Base-by-base conservation (phyloP, 2,329 filamentous ascomycete genomes). In the Arthroderma uncinatum region DNA sequence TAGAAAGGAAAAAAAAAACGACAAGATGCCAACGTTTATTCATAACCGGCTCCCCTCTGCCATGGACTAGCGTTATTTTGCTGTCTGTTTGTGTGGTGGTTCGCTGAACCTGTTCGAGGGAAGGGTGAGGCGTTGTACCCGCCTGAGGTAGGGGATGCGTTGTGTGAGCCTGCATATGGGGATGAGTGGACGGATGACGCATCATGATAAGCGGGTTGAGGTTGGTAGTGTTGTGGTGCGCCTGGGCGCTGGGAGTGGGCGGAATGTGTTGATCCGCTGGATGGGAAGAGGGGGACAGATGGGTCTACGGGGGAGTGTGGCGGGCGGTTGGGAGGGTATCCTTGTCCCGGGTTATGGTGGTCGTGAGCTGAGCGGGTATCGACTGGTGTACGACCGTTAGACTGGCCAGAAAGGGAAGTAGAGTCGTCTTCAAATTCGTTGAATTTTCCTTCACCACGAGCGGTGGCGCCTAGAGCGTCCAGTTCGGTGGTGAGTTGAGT, bases 381-480 rank as follows among this genome's bases (percentile, higher is more conserved):
- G 19, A 47, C 12, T 57, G 74, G 74, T 58, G 73, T 70, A 60
- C 77, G 76, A 65, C 72, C 74, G 60, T 76, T 63, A 8, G 83
- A 81, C 37, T 77, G 79, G 19, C 81, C 82, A 2, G 82, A 83
- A 70, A 83, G 82, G 28, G 82, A 85, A 48, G 84, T 40, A 8
- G 28, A 82, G 48, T 82, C 82, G 58, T 90, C 87, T 58, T 89
- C 86, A 58, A 90, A 84, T 56, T 88, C 79, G 62, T 84, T 83
- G 28, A 83, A 75, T 72, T 88, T 87, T 60, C 72, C 67, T 68
- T 95, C 90, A 58, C 90, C 90, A 67, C 91, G 85, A 34, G 91
- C 91, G 4, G 90, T 95, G 14, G 87, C 88, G 62, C 88, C 91
- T 58, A 96, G 77, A 7, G 91, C 91, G 70, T 96, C 90, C 54